phyloP scores from a whole-genome alignment of 306 rosid genomes.

The Medicago ruthenica region DNA sequence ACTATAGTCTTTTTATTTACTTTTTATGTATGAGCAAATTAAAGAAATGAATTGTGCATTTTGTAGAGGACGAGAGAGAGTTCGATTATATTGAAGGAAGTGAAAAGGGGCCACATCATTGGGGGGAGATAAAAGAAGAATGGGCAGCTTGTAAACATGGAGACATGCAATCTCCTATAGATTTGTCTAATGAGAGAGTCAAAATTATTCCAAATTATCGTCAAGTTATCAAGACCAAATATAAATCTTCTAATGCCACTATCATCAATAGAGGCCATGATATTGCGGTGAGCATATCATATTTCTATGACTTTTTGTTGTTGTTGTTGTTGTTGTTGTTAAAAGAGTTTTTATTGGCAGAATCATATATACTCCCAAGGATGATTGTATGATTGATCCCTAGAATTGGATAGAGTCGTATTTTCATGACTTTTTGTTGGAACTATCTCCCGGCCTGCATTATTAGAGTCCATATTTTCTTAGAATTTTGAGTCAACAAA shows the following conservation, averaged over 20 bases:
- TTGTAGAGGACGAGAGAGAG: constrained; percentile 32
- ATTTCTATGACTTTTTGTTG: neutral
- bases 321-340: neutral
- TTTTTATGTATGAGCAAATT: no score
- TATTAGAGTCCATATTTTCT: no score
- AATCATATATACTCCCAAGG: no score
- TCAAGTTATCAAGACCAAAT: neutral
- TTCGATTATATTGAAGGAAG: constrained; percentile 35
- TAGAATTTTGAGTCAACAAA: no score
- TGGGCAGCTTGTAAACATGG: constrained; percentile 40
- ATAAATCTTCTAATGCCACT: constrained; percentile 35
- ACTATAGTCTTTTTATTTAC: no score
- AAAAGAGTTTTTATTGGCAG: no score
- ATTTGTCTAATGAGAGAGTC: constrained; percentile 32
- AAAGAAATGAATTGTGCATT: neutral
- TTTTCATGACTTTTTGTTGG: no score
- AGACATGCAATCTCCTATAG: constrained; percentile 36
- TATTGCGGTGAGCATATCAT: constrained; percentile 20
- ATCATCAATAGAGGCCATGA: constrained; percentile 41
- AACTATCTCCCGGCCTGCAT: no score
- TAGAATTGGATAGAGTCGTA: no score
- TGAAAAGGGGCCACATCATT: constrained; percentile 23
- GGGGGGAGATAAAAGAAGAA: constrained; percentile 38
- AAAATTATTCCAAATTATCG: constrained; percentile 1
- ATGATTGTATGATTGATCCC: no score